These are phyloP conservation scores for Dendrobium catenatum DNA, from an alignment of 106 monocot species.

Conservation along the genomic window DNA sequence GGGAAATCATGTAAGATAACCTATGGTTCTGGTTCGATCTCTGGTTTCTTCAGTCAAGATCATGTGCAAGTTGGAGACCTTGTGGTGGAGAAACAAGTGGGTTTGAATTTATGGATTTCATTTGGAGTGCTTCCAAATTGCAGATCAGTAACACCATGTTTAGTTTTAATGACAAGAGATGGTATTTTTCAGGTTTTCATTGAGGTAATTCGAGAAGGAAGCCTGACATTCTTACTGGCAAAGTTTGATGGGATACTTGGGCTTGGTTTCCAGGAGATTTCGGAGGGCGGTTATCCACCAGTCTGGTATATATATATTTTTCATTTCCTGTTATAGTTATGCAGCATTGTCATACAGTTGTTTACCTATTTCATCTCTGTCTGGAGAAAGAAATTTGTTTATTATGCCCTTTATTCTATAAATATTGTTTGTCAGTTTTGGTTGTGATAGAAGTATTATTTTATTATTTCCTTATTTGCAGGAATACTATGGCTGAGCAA, in stretches of 20 bases:
- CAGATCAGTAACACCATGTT: not conserved
- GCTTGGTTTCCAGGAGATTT: constrained; percentile 83
- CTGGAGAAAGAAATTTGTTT: not conserved
- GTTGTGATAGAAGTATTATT: not conserved
- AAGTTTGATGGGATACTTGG: constrained; percentile 92
- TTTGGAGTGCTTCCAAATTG: not conserved
- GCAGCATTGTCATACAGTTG: too few relatives aligned
- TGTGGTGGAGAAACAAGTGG: constrained; percentile 65
- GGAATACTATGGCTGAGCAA: constrained; percentile 69
- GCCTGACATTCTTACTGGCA: constrained; percentile 45
- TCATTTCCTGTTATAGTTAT: not conserved
- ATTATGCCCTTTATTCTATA: not conserved
- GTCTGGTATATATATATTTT: constrained; percentile 41
- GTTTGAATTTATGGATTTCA: constrained; percentile 6
- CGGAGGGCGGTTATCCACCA: constrained; percentile 52
- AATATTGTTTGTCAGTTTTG: not conserved
- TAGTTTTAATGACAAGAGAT: not conserved
- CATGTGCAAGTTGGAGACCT: constrained; percentile 50
- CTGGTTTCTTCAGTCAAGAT: constrained; percentile 68
- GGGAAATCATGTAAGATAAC: constrained; percentile 58
- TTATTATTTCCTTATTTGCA: constrained; percentile 8
- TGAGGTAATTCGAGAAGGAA: constrained; percentile 69
- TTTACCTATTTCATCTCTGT: too few relatives aligned
- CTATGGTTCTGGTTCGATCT: constrained; percentile 52
- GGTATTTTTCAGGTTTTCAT: constrained; percentile 61